Evolutionary conservation across 225 moss, liverwort and hornwort genomes (phyloP).

Genomic region (Sphagnum tenellum): DNA sequence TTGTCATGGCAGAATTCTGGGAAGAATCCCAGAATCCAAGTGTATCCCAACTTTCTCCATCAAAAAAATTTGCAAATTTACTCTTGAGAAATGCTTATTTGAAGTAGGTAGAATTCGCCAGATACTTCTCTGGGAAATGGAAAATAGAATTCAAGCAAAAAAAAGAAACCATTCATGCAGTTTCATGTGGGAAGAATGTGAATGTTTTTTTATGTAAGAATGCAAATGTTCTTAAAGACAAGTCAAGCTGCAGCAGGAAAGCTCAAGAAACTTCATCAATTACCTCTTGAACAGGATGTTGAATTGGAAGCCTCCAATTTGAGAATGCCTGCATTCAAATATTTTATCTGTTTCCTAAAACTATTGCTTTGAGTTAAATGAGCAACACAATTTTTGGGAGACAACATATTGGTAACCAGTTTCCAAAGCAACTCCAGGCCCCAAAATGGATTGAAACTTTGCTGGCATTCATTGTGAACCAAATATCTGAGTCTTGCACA

Average conservation of each 20-base stretch:
- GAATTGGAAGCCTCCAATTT: neutral
- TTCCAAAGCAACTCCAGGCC: conserved; percentile 50
- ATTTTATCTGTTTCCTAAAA: neutral
- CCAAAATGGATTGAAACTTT: conserved; percentile 60
- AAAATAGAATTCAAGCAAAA: too few relatives aligned
- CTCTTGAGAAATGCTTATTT: too few relatives aligned
- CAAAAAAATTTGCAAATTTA: too few relatives aligned
- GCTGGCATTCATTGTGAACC: conserved; percentile 16
- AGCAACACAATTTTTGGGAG: neutral
- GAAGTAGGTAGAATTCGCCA: too few relatives aligned
- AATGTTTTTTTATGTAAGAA: too few relatives aligned
- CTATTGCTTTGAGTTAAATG: neutral
- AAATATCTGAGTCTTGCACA: neutral
- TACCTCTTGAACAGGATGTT: neutral
- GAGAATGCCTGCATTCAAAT: neutral
- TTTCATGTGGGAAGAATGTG: too few relatives aligned
- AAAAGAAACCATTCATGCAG: too few relatives aligned
- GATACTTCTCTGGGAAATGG: too few relatives aligned
- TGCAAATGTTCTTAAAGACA: too few relatives aligned
- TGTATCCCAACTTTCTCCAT: too few relatives aligned
- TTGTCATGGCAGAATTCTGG: too few relatives aligned
- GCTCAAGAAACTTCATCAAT: neutral
- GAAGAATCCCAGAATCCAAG: too few relatives aligned
- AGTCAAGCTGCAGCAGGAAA: neutral
- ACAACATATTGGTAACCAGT: conserved; percentile 29